phyloP scores from a whole-genome alignment of 2,329 filamentous ascomycete genomes.

The Calonectria montana region DNA sequence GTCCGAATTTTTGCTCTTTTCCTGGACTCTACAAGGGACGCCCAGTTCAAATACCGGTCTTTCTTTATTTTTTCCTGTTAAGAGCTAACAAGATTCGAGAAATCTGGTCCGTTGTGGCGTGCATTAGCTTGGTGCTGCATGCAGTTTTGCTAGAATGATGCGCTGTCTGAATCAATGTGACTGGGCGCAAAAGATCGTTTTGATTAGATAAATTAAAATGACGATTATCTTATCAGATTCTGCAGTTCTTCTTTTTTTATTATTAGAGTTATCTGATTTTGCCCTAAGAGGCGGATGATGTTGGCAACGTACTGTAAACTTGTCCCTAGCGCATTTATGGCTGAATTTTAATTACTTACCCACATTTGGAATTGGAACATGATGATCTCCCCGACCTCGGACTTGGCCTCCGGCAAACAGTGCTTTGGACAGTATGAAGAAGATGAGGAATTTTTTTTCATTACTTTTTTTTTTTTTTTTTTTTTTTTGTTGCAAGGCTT shows the following conservation, averaged over 20 bases:
- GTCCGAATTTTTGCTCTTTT: not conserved
- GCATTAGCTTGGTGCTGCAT: not conserved
- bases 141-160: not conserved
- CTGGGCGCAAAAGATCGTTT: not conserved
- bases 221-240: not conserved
- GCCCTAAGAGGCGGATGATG: not conserved
- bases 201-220: not conserved
- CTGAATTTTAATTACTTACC: not conserved
- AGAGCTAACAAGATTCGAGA: not conserved
- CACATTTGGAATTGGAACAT: not conserved
- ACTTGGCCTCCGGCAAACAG: not conserved
- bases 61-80: not conserved
- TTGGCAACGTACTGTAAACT: not conserved
- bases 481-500: not conserved
- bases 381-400: not conserved
- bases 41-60: not conserved
- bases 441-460: not conserved
- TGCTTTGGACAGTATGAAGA: not conserved
- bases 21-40: not conserved
- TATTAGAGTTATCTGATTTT: not conserved
- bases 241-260: too few species aligned
- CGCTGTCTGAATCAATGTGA: not conserved
- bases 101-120: not conserved
- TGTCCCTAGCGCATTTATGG: not conserved
- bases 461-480: not conserved